A percentile compares a stretch with the other conserved stretches of the same genome.
Evolutionary conservation across 345 rosid genomes (phyloP).

Genomic region (Stellera chamaejasme): DNA sequence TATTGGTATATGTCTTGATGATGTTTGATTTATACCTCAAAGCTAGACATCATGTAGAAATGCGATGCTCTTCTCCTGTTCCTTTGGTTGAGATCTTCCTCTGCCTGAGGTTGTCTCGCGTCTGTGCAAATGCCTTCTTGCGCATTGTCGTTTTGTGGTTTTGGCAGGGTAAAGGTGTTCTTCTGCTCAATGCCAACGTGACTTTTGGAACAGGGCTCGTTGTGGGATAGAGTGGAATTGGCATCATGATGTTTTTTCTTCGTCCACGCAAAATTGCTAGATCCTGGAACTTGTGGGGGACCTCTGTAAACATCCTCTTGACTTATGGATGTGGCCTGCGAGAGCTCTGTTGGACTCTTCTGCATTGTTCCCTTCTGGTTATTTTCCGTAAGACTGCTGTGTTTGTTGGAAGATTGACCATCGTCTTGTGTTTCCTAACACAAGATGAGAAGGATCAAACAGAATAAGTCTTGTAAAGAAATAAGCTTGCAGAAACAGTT

Average conservation of each 20-base stretch:
- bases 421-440: conserved; percentile 35
- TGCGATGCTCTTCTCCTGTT: background rate
- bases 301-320: conserved; percentile 27
- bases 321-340: conserved; percentile 23
- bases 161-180: conserved; percentile 18
- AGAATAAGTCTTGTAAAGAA: no score
- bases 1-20: background rate
- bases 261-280: conserved; percentile 52
- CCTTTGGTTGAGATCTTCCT: conserved; percentile 2
- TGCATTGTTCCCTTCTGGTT: conserved; percentile 14
- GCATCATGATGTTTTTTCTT: conserved; percentile 39
- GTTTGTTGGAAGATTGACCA: conserved; percentile 9
- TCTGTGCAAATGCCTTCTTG: background rate
- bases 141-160: conserved; percentile 13
- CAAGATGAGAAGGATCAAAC: background rate
- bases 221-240: conserved; percentile 37
- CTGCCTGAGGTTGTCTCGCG: background rate
- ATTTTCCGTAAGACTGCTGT: conserved; percentile 5
- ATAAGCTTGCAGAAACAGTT: background rate
- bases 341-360: conserved; percentile 17
- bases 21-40: conserved; percentile 19
- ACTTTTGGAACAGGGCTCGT: conserved; percentile 32
- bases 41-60: background rate
- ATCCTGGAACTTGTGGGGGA: conserved; percentile 32
- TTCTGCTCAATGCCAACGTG: conserved; percentile 34